These are phyloP conservation scores for Sesbania bispinosa DNA, from an alignment of 306 rosid species.

Conservation along the genomic window DNA sequence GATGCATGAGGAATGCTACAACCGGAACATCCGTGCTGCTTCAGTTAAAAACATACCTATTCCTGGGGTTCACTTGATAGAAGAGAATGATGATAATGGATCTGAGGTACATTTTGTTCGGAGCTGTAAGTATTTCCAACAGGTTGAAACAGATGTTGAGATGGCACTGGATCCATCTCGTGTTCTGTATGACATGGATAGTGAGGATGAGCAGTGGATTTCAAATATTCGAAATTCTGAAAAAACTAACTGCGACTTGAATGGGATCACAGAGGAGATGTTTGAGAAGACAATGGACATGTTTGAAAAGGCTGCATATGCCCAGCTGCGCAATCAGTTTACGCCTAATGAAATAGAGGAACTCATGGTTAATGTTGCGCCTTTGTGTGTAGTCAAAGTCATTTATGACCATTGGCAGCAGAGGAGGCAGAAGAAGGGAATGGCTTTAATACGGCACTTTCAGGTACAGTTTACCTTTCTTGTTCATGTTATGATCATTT, in stretches of 20 bases:
- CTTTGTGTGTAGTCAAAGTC: constrained; percentile 39
- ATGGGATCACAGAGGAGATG: constrained; percentile 47
- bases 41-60: constrained; percentile 86
- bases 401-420: constrained; percentile 74
- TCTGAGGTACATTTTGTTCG: constrained; percentile 55
- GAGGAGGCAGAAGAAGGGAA: constrained; percentile 74
- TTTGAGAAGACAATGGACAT: constrained; percentile 81
- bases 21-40: constrained; percentile 87
- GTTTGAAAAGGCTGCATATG: constrained; percentile 89
- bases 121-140: constrained; percentile 65
- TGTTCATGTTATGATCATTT: background rate
- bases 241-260: constrained; percentile 29
- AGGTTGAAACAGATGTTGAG: constrained; percentile 79
- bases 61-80: constrained; percentile 81
- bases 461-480: constrained; percentile 54
- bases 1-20: constrained; percentile 95
- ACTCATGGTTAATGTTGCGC: constrained; percentile 49
- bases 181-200: constrained; percentile 93
- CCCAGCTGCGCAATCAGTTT: constrained; percentile 59
- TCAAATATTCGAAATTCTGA: constrained; percentile 38
- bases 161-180: constrained; percentile 78
- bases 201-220: constrained; percentile 90
- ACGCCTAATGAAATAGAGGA: constrained; percentile 71
- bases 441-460: constrained; percentile 85
- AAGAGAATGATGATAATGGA: constrained; percentile 66